phyloP scores from a whole-genome alignment of 345 rosid genomes.

The Pseudoturritis turrita region DNA sequence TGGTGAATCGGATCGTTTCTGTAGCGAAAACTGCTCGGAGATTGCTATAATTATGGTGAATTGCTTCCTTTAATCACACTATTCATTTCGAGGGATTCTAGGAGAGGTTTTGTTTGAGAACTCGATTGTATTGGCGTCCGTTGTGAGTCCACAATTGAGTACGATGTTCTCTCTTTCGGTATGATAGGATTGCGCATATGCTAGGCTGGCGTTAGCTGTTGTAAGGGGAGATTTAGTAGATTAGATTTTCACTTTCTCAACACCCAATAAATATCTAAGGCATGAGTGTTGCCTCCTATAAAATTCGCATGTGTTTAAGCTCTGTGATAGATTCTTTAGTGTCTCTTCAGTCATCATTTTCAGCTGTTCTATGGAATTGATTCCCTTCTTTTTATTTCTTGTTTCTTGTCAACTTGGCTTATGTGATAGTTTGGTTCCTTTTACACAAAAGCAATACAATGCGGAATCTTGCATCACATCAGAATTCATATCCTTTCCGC shows the following conservation, averaged over 20 bases:
- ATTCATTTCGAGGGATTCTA: not conserved
- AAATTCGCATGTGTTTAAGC: not conserved
- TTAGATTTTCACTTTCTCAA: not conserved
- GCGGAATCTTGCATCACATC: not conserved
- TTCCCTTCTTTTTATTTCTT: not conserved
- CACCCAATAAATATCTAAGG: not conserved
- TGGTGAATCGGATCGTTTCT: not conserved
- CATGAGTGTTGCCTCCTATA: not conserved
- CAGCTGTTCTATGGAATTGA: not conserved
- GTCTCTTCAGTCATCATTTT: not conserved
- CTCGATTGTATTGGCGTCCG: not conserved
- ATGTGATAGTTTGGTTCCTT: not conserved
- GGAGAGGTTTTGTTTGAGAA: not conserved
- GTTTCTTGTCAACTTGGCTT: not conserved
- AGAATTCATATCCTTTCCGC: not conserved
- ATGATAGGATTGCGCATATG: not conserved
- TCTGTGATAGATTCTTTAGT: not conserved
- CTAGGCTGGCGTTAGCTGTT: not conserved
- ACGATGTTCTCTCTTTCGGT: not conserved
- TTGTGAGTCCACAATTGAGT: not conserved
- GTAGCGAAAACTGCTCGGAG: not conserved
- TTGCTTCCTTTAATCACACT: not conserved
- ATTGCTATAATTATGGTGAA: not conserved
- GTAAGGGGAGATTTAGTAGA: not conserved
- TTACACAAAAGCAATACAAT: not conserved